Conservation (phyloP, 1,284 basidiomycete species). For the Pulveroboletus sp. region DNA sequence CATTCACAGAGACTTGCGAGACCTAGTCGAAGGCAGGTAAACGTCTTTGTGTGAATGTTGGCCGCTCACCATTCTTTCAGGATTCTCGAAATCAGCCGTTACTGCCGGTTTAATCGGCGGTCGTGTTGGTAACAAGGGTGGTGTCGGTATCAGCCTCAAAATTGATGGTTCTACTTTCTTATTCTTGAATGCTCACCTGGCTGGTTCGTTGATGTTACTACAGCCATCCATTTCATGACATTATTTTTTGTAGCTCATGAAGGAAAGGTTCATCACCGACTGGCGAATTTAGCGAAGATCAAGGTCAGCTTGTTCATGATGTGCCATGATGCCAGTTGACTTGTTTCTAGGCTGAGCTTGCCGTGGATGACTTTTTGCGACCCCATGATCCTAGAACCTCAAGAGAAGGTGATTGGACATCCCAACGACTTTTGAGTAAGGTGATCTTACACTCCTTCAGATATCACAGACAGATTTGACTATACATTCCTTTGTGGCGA, state of each 20-base stretch:
- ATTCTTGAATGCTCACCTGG: conserved; percentile 88
- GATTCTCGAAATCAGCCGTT: conserved; percentile 70
- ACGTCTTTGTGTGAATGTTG: neutral
- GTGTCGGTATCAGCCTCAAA: conserved; percentile 80
- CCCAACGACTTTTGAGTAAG: neutral
- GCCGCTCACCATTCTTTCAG: conserved; percentile 37
- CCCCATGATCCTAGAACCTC: conserved; percentile 61
- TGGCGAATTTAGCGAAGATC: conserved; percentile 75
- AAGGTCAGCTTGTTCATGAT: conserved; percentile 47
- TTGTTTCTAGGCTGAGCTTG: conserved; percentile 53
- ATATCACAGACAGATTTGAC: conserved; percentile 83
- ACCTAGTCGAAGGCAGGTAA: conserved; percentile 57
- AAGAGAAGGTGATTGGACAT: conserved; percentile 57
- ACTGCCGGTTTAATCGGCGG: conserved; percentile 87
- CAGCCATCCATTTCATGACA: neutral
- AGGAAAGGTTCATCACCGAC: conserved; percentile 63
- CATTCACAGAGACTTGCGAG: conserved; percentile 64
- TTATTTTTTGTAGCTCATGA: conserved; percentile 64
- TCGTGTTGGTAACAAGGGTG: conserved; percentile 84
- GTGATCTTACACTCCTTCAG: conserved; percentile 38
- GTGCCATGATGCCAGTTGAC: conserved; percentile 9
- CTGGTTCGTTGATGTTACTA: conserved; percentile 48
- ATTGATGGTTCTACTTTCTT: conserved; percentile 73
- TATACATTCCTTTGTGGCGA: conserved; percentile 82
- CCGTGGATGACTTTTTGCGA: conserved; percentile 66